Conservation (phyloP, 345 rosid genomes). For the Triadica sebifera region DNA sequence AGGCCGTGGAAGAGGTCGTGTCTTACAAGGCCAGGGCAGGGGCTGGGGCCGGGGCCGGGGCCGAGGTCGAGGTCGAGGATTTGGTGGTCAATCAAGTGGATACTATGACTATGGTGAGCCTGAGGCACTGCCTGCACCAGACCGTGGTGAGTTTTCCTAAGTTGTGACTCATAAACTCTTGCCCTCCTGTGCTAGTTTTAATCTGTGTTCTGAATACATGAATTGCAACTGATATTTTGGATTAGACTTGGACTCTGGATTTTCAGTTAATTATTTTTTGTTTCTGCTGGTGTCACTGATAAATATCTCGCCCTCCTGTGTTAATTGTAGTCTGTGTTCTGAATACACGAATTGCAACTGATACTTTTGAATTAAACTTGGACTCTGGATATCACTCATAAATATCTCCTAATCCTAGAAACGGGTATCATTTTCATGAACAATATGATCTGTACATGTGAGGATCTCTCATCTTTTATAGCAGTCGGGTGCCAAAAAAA, state of each 20-base stretch:
- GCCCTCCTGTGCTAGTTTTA: no score
- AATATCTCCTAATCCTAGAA: neutral
- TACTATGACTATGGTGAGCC: slow-evolving; percentile 26
- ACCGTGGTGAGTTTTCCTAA: slow-evolving; percentile 29
- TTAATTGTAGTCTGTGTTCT: no score
- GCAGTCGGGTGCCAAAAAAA: neutral
- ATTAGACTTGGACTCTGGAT: no score
- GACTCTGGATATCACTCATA: no score
- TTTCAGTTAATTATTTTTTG: no score
- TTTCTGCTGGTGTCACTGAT: no score
- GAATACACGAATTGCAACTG: no score
- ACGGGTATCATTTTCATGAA: neutral
- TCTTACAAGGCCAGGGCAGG: neutral
- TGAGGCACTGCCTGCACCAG: slow-evolving; percentile 23
- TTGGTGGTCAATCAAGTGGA: slow-evolving; percentile 26
- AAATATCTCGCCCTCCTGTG: neutral
- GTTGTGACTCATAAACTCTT: neutral
- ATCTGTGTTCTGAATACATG: no score
- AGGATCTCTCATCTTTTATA: neutral
- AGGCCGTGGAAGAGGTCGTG: slow-evolving; percentile 22
- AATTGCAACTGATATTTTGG: no score
- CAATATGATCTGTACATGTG: neutral
- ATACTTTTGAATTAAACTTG: no score
- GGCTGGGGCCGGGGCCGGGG: neutral
- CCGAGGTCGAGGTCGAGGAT: slow-evolving; percentile 23